phyloP scores from a whole-genome alignment of 306 rosid species.

The Crataegus laevigata region DNA sequence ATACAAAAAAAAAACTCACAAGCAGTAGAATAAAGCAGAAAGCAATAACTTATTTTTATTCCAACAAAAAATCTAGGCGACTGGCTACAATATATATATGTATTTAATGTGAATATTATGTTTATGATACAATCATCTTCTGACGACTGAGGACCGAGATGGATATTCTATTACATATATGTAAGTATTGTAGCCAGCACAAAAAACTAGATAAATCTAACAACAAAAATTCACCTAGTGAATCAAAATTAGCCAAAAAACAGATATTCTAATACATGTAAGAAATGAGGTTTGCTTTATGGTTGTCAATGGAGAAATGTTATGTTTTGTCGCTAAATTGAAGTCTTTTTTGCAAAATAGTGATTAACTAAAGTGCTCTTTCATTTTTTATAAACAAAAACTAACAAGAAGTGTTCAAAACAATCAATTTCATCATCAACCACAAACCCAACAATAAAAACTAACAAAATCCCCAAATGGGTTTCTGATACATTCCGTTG shows the following conservation, averaged over 20 bases:
- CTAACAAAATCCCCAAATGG: neutral
- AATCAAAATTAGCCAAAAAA: neutral
- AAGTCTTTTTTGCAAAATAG: too few relatives aligned
- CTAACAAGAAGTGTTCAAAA: neutral
- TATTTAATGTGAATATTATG: too few relatives aligned
- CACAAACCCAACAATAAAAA: neutral
- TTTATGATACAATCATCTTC: too few relatives aligned
- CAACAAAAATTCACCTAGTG: neutral
- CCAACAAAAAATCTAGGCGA: too few relatives aligned
- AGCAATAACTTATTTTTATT: neutral
- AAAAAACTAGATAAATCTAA: neutral
- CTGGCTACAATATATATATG: neutral
- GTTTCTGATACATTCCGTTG: neutral
- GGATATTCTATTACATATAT: too few relatives aligned
- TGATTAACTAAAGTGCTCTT: too few relatives aligned
- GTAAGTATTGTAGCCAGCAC: too few relatives aligned
- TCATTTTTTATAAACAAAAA: neutral
- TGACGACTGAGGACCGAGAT: too few relatives aligned
- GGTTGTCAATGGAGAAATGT: too few relatives aligned
- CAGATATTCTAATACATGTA: neutral
- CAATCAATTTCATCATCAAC: neutral
- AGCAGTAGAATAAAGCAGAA: neutral
- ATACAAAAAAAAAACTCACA: neutral
- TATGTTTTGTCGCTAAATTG: too few relatives aligned
- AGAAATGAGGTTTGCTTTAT: too few relatives aligned